These are phyloP conservation scores for Botrytis elliptica DNA, from an alignment of 2,329 filamentous ascomycete genomes.

Conservation along the genomic window DNA sequence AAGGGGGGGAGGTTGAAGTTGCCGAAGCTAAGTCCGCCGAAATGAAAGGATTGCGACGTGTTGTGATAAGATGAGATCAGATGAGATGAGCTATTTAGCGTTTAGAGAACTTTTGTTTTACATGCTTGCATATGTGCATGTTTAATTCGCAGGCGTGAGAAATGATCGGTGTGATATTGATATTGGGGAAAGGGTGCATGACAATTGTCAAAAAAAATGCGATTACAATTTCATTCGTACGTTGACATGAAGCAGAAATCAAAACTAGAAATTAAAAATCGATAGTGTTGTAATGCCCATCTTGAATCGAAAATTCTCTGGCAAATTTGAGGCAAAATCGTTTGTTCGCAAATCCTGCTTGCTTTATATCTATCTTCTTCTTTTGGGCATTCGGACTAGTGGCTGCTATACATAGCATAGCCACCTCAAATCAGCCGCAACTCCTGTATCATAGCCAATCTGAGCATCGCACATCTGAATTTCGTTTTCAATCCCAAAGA, in stretches of 20 bases:
- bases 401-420: slow-evolving; percentile 9
- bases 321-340: not conserved
- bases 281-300: not conserved
- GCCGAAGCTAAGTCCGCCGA: slow-evolving; percentile 3
- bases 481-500: slow-evolving; percentile 12
- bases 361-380: not conserved
- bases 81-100: not conserved
- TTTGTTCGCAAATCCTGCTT: not conserved
- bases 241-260: not conserved
- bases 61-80: not conserved
- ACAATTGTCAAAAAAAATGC: too few species aligned
- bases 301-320: not conserved
- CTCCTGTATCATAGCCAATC: slow-evolving; percentile 12
- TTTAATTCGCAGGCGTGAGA: too few species aligned
- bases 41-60: not conserved
- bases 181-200: too few species aligned
- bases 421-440: slow-evolving; percentile 12
- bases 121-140: not conserved
- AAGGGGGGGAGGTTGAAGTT: slow-evolving; percentile 12
- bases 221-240: not conserved
- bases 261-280: not conserved
- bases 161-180: too few species aligned
- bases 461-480: slow-evolving; percentile 10
- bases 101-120: not conserved
- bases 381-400: too few species aligned